Evolutionary conservation across 805 yeast genomes (phyloP).

Genomic region (Nakazawaea ernobii): DNA sequence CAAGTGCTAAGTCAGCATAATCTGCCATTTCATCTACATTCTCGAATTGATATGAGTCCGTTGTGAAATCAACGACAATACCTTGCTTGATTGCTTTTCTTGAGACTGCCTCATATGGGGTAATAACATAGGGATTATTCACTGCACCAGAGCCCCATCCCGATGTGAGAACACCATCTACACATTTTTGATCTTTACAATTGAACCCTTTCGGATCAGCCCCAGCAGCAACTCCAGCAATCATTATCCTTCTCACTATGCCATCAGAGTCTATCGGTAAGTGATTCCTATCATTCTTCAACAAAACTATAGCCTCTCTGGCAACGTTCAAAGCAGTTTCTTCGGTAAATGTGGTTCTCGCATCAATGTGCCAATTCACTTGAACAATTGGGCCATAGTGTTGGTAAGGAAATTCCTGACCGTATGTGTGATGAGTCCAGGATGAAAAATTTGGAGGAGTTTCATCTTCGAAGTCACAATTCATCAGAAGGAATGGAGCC

Average conservation of each 20-base stretch:
- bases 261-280: conserved; percentile 44
- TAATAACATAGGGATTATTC: conserved; percentile 45
- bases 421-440: conserved; percentile 51
- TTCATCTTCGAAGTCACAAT: conserved; percentile 33
- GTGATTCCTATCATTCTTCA: conserved; percentile 44
- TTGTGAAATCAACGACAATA: conserved; percentile 38
- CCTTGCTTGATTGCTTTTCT: conserved; percentile 38
- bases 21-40: conserved; percentile 39
- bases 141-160: conserved; percentile 67
- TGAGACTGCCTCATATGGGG: conserved; percentile 51
- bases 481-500: conserved; percentile 46
- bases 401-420: conserved; percentile 48
- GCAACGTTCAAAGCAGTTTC: conserved; percentile 47
- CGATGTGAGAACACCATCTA: conserved; percentile 46
- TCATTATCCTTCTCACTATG: conserved; percentile 34
- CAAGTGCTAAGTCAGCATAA: conserved; percentile 45
- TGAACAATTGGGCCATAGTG: conserved; percentile 49
- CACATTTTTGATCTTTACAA: conserved; percentile 48
- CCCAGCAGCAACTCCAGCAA: conserved; percentile 52
- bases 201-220: conserved; percentile 46
- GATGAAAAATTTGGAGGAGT: conserved; percentile 49
- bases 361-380: conserved; percentile 50
- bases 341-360: conserved; percentile 40
- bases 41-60: conserved; percentile 40
- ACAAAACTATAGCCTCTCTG: conserved; percentile 47